Base-by-base conservation (phyloP, 805 yeast genomes). In the Starmerella scarabaei region DNA sequence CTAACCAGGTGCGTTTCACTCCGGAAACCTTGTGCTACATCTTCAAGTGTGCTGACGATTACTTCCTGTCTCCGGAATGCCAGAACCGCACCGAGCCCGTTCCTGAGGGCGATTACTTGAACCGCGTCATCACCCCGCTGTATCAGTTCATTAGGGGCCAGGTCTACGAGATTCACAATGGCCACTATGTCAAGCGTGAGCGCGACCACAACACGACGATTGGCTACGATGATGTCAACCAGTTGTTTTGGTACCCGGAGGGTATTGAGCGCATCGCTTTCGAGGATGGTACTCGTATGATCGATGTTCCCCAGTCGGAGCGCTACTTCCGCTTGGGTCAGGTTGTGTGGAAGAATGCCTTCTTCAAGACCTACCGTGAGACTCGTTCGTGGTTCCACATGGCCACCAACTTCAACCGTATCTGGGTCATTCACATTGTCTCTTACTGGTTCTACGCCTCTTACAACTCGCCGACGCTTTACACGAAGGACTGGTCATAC, bases 181-280 rank as follows among this genome's bases (percentile, higher is more conserved):
- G 78, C 3, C 63, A 62, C 38, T 73, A 69, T 61, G 66, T 68
- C 28, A 72, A 75, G 59, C 72, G 75, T 45, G 85, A 75, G 53
- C 69, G 69, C 50, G 91, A 83, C 61, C 91, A 76, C 65, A 56
- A 67, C 57, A 56, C 70, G 49, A 65, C 76, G 38, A 61, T 65
- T 38, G 70, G 98, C 62, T 91, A 91, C 62, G 99, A 91, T 68
- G 99, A 91, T 69, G 93, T 91, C 45, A 91, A 91, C 64, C 99
- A 91, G 70, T 72, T 91, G 54, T 91, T 93, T 67, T 91, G 99
- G 99, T 91, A 93, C 65, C 96, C 97, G 35, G 97, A 93, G 66
- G 99, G 98, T 71, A 81, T 91, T 50, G 78, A 93, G 44, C 79
- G 91, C 64, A 86, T 91, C 54, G 73, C 79, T 37, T 73, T 88